Evolutionary conservation across 2,329 filamentous ascomycete genomes (phyloP), one percentile per base, ranked within the genome.

Genomic region (Pleoardoris graminearum): DNA sequence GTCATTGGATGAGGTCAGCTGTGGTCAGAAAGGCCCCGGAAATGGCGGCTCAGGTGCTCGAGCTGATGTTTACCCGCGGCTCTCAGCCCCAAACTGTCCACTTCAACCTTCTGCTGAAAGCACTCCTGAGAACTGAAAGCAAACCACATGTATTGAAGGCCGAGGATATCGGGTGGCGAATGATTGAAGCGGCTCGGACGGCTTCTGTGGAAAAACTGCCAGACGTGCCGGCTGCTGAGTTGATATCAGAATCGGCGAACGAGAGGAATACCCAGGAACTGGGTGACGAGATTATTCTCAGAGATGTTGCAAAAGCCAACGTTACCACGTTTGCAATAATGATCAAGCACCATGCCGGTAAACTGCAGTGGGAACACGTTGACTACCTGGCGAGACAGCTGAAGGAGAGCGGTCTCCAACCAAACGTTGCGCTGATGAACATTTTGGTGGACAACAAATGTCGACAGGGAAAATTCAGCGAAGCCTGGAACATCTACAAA

Each of bases 1-100:
- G 87, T 29, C 92, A 90, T 63, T 96, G 91, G 92, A 81, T 96
- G 66, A 93, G 93, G 72, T 85, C 88, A 44, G 82, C 95, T 7
- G 88, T 95, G 50, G 87, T 86, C 14, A 83, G 86, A 52, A 80
- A 63, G 66, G 74, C 63, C 5, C 66, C 72, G 3, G 82, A 88
- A 51, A 88, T 87, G 1, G 90, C 90, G 3, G 80, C 83, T 47
- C 83, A 84, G 54, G 89, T 95, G 7, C 77, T 94, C 23, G 82
- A 88, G 12, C 80, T 91, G 57, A 93, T 95, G 88, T 84, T 86
- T 61, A 78, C 82, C 47, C 84, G 82, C 62, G 85, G 85, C 1
- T 82, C 91, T 29, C 78, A 79, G 51, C 85, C 90, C 2, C 85
- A 89, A 35, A 78, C 89, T 1, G 86, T 88, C 46, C 89, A 95